These are phyloP conservation scores for Emmonsia crescens DNA, from an alignment of 2,329 filamentous ascomycete species.

Conservation along the genomic window DNA sequence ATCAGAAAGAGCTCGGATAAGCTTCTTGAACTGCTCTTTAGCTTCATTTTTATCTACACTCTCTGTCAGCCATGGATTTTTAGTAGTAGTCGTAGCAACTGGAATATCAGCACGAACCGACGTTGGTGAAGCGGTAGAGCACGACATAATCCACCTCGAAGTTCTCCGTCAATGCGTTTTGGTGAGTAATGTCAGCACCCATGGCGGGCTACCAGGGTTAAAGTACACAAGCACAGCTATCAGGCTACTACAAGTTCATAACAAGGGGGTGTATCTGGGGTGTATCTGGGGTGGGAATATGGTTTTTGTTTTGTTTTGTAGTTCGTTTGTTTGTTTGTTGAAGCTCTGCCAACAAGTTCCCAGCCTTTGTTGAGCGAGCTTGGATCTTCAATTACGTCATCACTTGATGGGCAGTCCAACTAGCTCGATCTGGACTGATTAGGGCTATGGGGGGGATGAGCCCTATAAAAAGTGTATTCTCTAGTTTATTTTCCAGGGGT, in stretches of 20 bases:
- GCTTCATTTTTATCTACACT: slow-evolving; percentile 55
- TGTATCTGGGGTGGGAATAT: background rate
- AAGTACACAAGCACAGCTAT: background rate
- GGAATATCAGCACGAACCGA: slow-evolving; percentile 40
- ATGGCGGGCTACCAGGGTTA: background rate
- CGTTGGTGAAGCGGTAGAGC: slow-evolving; percentile 60
- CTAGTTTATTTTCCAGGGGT: background rate
- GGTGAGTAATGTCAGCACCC: background rate
- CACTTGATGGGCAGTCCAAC: background rate
- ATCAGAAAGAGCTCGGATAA: slow-evolving; percentile 61
- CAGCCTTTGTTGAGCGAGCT: background rate
- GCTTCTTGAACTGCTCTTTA: slow-evolving; percentile 62
- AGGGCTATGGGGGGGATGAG: background rate
- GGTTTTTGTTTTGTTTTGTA: background rate
- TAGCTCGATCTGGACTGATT: background rate
- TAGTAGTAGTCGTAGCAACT: background rate
- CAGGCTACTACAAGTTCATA: background rate
- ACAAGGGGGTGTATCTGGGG: background rate
- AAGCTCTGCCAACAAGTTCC: background rate
- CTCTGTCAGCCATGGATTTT: slow-evolving; percentile 8
- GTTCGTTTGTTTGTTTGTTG: background rate
- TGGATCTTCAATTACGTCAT: background rate
- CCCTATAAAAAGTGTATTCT: background rate
- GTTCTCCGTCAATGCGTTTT: slow-evolving; percentile 32
- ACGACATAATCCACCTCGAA: slow-evolving; percentile 82